These are phyloP conservation scores for Phialocephala sp. DNA, from an alignment of 2,329 filamentous ascomycete species.

Conservation along the genomic window DNA sequence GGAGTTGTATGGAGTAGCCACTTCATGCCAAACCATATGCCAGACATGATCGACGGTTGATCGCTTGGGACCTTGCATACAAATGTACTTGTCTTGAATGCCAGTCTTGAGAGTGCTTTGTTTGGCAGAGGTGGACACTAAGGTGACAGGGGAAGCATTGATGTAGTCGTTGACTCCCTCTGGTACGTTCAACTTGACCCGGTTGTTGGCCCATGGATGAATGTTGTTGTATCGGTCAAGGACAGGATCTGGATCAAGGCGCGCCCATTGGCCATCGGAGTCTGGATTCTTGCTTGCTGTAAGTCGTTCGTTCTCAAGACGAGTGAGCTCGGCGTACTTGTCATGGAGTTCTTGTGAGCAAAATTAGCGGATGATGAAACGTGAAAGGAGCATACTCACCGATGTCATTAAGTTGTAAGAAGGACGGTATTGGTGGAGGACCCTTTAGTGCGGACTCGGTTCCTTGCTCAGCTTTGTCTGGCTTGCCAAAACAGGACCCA, in stretches of 20 bases:
- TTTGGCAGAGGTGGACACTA: slow-evolving; percentile 44
- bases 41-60: slow-evolving; percentile 83
- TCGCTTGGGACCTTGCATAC: slow-evolving; percentile 87
- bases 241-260: slow-evolving; percentile 60
- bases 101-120: slow-evolving; percentile 37
- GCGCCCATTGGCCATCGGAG: slow-evolving; percentile 55
- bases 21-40: slow-evolving; percentile 91
- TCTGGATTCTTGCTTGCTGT: slow-evolving; percentile 44
- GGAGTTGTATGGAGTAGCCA: slow-evolving; percentile 47
- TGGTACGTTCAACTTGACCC: slow-evolving; percentile 80
- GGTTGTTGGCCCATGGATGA: slow-evolving; percentile 86
- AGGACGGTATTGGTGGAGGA: slow-evolving; percentile 51
- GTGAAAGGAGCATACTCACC: slow-evolving; percentile 48
- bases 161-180: slow-evolving; percentile 77
- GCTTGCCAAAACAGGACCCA: slow-evolving; percentile 25
- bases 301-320: slow-evolving; percentile 52
- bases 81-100: slow-evolving; percentile 71
- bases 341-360: slow-evolving; percentile 57
- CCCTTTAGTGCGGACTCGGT: slow-evolving; percentile 8
- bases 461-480: slow-evolving; percentile 18
- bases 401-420: slow-evolving; percentile 54
- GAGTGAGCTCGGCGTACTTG: slow-evolving; percentile 68
- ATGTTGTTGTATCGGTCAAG: slow-evolving; percentile 92
- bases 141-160: slow-evolving; percentile 73
- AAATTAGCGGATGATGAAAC: background rate